These are phyloP conservation scores for Hippophae rhamnoides DNA, from an alignment of 306 rosid species.

Conservation along the genomic window DNA sequence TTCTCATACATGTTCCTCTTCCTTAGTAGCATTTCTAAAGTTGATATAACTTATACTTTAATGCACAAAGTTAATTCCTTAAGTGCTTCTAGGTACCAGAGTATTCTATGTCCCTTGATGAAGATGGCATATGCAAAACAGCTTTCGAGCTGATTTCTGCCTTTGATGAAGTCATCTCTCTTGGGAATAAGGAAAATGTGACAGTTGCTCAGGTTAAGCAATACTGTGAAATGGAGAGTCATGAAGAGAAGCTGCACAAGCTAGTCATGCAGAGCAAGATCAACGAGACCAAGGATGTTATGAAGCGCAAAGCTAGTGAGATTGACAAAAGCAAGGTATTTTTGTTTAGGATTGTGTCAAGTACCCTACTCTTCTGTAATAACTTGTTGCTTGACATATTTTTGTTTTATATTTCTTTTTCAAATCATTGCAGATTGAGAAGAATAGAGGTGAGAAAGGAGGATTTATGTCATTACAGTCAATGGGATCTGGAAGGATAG, in stretches of 20 bases:
- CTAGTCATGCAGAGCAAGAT: slow-evolving; percentile 88
- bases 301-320: slow-evolving; percentile 97
- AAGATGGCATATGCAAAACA: slow-evolving; percentile 78
- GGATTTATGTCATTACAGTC: slow-evolving; percentile 72
- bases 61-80: slow-evolving; percentile 31
- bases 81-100: slow-evolving; percentile 74
- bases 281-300: slow-evolving; percentile 88
- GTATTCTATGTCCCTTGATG: slow-evolving; percentile 78
- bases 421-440: slow-evolving; percentile 62
- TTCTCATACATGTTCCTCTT: too few relatives aligned
- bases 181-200: slow-evolving; percentile 89
- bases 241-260: slow-evolving; percentile 95
- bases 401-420: slow-evolving; percentile 5
- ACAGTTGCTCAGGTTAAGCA: slow-evolving; percentile 84
- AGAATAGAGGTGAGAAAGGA: slow-evolving; percentile 81
- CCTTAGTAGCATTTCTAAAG: too few relatives aligned
- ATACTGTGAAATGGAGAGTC: slow-evolving; percentile 95
- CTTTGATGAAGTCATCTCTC: slow-evolving; percentile 88
- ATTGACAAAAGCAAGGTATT: slow-evolving; percentile 98
- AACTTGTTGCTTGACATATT: slow-evolving; percentile 1
- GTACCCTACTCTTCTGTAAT: slow-evolving; percentile 1
- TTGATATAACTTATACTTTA: too few relatives aligned
- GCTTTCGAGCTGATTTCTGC: slow-evolving; percentile 94
- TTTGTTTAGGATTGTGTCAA: neutral
- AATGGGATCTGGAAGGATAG: slow-evolving; percentile 91